Evolutionary conservation across 768 basidiomycete species (phyloP).

Genomic region (Tulasnella sp.): DNA sequence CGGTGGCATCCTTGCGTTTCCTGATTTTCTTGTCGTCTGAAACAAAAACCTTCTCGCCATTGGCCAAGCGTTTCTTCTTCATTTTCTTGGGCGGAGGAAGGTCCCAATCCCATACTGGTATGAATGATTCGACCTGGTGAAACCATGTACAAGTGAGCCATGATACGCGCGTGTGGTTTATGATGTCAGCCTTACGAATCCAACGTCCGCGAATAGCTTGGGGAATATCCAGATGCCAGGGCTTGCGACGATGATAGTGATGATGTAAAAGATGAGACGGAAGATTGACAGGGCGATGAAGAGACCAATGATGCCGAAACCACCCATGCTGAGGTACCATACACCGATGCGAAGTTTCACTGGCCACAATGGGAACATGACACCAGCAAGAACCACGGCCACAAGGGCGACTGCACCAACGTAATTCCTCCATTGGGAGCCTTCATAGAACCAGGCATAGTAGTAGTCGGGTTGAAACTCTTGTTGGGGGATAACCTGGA

Average conservation of each 20-base stretch:
- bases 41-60: conserved; percentile 10
- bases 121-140: conserved; percentile 96
- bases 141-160: background rate
- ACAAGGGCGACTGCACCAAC: conserved; percentile 88
- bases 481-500: conserved; percentile 64
- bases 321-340: conserved; percentile 84
- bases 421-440: conserved; percentile 86
- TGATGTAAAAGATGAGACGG: conserved; percentile 83
- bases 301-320: conserved; percentile 75
- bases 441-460: conserved; percentile 96
- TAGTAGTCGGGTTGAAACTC: conserved; percentile 66
- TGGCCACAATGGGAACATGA: conserved; percentile 99
- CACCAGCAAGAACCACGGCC: conserved; percentile 81
- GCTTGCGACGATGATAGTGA: conserved; percentile 71
- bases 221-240: conserved; percentile 99
- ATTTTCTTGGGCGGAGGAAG: conserved; percentile 55
- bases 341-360: conserved; percentile 83
- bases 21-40: conserved; percentile 1
- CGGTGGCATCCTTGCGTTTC: conserved; percentile 2
- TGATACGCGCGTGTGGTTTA: background rate
- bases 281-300: conserved; percentile 88
- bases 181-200: conserved; percentile 63
- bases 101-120: conserved; percentile 97
- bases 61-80: conserved; percentile 37
- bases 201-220: conserved; percentile 92